Evolutionary conservation across 2,329 filamentous ascomycete species (phyloP).

Genomic region (Xylogone sp.): DNA sequence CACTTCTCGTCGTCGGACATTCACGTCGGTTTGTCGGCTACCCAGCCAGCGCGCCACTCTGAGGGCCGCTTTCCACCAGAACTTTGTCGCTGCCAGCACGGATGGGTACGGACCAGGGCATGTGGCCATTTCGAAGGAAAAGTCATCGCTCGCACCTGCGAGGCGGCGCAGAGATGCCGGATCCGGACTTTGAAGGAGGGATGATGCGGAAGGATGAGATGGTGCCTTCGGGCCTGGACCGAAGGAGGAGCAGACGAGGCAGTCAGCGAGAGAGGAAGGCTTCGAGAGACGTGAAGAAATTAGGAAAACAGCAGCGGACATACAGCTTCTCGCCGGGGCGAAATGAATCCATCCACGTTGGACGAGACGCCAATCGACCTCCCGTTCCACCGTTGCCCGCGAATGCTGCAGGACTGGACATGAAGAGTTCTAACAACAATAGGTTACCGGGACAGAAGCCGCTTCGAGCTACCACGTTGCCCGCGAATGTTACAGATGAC

Average conservation of each 20-base stretch:
- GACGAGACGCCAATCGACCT: constrained; percentile 21
- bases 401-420: constrained; percentile 20
- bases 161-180: constrained; percentile 51
- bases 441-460: constrained; percentile 6
- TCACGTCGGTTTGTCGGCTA: background rate
- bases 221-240: constrained; percentile 23
- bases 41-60: background rate
- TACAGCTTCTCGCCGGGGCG: constrained; percentile 63
- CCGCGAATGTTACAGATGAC: constrained; percentile 19
- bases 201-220: constrained; percentile 23
- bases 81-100: constrained; percentile 6
- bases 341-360: constrained; percentile 47
- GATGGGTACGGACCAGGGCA: constrained; percentile 54
- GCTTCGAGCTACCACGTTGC: constrained; percentile 19
- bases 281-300: constrained; percentile 30
- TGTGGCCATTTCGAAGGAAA: constrained; percentile 80
- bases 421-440: constrained; percentile 1
- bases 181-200: constrained; percentile 44
- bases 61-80: background rate
- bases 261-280: constrained; percentile 22
- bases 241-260: constrained; percentile 31
- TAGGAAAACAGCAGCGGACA: constrained; percentile 39
- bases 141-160: constrained; percentile 60
- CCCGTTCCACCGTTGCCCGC: constrained; percentile 24
- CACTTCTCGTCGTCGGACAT: background rate